These are phyloP conservation scores for Rhizopogon salebrosus DNA, from an alignment of 768 basidiomycete genomes.

Conservation along the genomic window DNA sequence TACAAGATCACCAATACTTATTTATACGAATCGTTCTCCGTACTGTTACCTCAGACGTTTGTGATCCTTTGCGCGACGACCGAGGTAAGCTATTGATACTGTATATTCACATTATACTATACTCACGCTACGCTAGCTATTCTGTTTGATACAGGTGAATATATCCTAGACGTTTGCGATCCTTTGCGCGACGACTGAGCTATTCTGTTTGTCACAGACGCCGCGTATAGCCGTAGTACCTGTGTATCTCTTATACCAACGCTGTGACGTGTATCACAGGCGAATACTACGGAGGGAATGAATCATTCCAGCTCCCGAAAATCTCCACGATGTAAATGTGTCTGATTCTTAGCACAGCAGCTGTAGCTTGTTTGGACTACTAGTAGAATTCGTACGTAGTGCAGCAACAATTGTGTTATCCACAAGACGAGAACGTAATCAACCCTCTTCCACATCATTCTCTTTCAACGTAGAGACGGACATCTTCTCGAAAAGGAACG, in stretches of 20 bases:
- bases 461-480: slow-evolving; percentile 21
- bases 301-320: no score
- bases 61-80: background rate
- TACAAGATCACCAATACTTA: background rate
- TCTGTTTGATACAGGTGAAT: background rate
- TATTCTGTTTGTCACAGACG: background rate
- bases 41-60: background rate
- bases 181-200: background rate
- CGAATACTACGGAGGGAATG: no score
- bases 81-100: background rate
- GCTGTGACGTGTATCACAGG: no score
- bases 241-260: no score
- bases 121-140: background rate
- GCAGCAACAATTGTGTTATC: background rate
- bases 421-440: background rate
- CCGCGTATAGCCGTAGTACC: no score
- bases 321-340: no score
- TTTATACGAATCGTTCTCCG: background rate
- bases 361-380: background rate
- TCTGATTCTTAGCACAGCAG: background rate
- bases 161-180: background rate
- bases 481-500: slow-evolving; percentile 70
- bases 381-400: background rate
- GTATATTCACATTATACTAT: no score
- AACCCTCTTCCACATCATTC: slow-evolving; percentile 3